Evolutionary conservation across 192 early-diverging fungal species (phyloP).

Genomic region (Backusella psychrophila): DNA sequence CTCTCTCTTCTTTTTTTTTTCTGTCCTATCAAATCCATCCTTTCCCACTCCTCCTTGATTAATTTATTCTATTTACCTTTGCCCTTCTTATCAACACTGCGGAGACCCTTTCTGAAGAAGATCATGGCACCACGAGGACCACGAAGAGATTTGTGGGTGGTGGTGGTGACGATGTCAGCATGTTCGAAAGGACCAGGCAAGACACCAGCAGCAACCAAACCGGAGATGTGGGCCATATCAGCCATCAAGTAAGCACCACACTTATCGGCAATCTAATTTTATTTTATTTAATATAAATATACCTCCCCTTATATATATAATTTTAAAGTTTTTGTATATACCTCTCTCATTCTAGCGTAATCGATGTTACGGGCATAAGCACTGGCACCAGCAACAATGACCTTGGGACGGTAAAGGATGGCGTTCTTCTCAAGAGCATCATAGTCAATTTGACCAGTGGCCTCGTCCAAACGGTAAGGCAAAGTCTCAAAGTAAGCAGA

Average conservation of each 20-base stretch:
- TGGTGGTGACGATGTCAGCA: conserved; percentile 98
- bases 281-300: neutral
- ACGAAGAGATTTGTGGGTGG: conserved; percentile 97
- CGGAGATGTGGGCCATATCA: conserved; percentile 97
- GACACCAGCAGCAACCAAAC: conserved; percentile 85
- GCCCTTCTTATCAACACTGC: conserved; percentile 88
- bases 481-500: conserved; percentile 96
- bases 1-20: neutral
- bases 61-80: conserved; percentile 45
- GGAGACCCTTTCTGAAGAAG: conserved; percentile 95
- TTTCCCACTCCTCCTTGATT: neutral
- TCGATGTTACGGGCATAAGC: conserved; percentile 96
- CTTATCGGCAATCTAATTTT: conserved; percentile 72
- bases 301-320: neutral
- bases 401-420: conserved; percentile 88
- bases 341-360: conserved; percentile 77
- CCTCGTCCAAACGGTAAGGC: conserved; percentile 90
- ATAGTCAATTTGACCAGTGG: conserved; percentile 91
- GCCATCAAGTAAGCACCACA: conserved; percentile 91
- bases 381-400: conserved; percentile 93
- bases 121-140: conserved; percentile 99
- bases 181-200: conserved; percentile 88
- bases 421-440: conserved; percentile 83
- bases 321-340: conserved; percentile 2
- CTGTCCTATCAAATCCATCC: neutral